Evolutionary conservation across 805 yeast genomes (phyloP), one percentile per base, ranked within the genome.

Genomic region (Lipomyces yamadae): DNA sequence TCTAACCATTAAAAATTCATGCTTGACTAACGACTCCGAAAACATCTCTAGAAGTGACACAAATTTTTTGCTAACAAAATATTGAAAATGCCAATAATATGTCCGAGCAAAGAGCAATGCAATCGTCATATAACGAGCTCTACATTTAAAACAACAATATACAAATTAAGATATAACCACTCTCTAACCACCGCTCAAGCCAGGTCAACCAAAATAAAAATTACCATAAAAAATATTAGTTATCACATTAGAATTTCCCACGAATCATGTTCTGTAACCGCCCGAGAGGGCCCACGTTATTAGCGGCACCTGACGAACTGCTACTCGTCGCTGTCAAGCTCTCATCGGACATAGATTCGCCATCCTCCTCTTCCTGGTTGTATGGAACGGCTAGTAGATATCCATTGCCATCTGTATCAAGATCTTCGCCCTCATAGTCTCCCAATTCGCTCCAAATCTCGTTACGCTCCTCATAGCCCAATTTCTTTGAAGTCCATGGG

Each of bases 401-500:
- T 29, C 18, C 63, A 42, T 57, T 39, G 33, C 69, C 62, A 35
- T 56, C 56, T 18, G 58, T 45, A n/a, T 62, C 66, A 33, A 58
- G 58, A 10, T 62, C 66, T 11, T 67, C 67, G 8, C 45, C 63
- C 34, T 68, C 71, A 39, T 62, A 63, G 55, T 68, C 71, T 32
- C 64, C 71, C 6, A 68, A 56, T 61, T 68, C 71, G 33, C 52
- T 55, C 70, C 70, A 68, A 32, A 68, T 68, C 58, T 68, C 71
- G 58, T 54, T 67, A 2, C 65, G 70, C 56, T 68, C 71, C 48
- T 63, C 42, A 30, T 56, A 35, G 3, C 70, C 71, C 8, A 68
- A 57, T 37, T 62, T 62, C 56, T 63, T 62, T 34, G 63, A 24
- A 13, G 67, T 66, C 71, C 71, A 68, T n/a, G 71, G 71, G 39